phyloP scores from a whole-genome alignment of 2,329 filamentous ascomycete genomes.

The Ophiocordyceps camponoti-floridani region DNA sequence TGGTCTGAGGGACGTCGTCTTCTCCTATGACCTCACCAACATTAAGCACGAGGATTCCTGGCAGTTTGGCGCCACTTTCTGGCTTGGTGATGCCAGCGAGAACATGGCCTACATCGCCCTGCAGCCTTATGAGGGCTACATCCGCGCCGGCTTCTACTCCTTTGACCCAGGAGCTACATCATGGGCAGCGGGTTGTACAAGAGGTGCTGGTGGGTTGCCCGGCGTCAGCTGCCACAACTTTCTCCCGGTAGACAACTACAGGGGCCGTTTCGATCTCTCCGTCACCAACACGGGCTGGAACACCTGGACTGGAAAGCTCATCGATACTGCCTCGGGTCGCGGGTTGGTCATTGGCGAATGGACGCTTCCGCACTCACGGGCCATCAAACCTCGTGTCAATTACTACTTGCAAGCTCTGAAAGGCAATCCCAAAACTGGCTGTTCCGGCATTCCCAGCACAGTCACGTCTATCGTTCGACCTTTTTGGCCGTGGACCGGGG shows the following conservation, averaged over 20 bases:
- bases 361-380: neutral
- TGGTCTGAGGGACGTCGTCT: neutral
- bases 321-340: neutral
- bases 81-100: neutral
- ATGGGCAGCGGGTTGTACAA: neutral
- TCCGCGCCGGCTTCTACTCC: neutral
- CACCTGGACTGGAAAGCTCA: neutral
- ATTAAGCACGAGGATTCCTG: neutral
- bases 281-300: neutral
- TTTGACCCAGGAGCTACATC: neutral
- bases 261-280: neutral
- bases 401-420: neutral
- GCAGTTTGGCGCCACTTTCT: neutral
- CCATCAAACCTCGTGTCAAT: neutral
- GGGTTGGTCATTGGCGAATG: neutral
- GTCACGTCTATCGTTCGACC: neutral
- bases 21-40: neutral
- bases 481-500: neutral
- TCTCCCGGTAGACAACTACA: neutral
- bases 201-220: neutral
- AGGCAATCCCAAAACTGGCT: neutral
- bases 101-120: neutral
- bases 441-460: neutral
- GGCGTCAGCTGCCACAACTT: neutral
- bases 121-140: neutral